Base-by-base conservation (phyloP, 306 rosid species). In the Fragaria iinumae region DNA sequence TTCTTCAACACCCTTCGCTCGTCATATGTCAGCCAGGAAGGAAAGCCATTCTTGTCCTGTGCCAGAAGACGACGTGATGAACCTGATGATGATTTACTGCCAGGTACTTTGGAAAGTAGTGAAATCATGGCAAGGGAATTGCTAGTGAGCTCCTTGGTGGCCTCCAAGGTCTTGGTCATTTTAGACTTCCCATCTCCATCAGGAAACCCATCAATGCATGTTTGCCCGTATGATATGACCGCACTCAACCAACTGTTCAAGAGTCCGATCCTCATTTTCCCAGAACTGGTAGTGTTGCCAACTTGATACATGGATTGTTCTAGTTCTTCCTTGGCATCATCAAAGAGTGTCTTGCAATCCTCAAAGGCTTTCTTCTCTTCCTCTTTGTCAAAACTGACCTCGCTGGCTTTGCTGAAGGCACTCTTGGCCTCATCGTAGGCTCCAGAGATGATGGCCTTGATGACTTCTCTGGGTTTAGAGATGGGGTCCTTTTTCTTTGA, bases 201-300 rank as follows among this genome's bases (percentile, higher is more conserved):
- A 0, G 91, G 87, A 44, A 92, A 90, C 23, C 97, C 99, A 59
- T 95, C 99, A 0, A 91, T 27, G 65, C 99, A 95, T 0, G 91
- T 84, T 12, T 90, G 88, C 29, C 83, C 92, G 80, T 89, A 95
- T 20, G 97, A 80, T 60, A 90, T 92, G 16, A 91, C 96, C 2
- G 97, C 98, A 73, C 99, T 95, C 0, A 95, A 72, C 97, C 97
- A 95, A 60, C 86, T 89, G 82, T 89, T 88, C 12, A 95, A 57
- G 43, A 87, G 89, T n/a, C 90, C 86, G 0, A 86, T 39, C 34
- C 32, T 80, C 0, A 75, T 1, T 11, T 53, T 79, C 14, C 79
- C 81, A 4, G 81, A 0, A 1, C 65, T 81, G 6, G 27, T 34
- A 0, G 3, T 34, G 4, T 23, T 59, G 0, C 41, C 27, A 1